Evolutionary conservation across 495 filamentous ascomycete species (phyloP), one percentile per base, ranked within the genome.

Genomic region (Hypomontagnella monticulosa): DNA sequence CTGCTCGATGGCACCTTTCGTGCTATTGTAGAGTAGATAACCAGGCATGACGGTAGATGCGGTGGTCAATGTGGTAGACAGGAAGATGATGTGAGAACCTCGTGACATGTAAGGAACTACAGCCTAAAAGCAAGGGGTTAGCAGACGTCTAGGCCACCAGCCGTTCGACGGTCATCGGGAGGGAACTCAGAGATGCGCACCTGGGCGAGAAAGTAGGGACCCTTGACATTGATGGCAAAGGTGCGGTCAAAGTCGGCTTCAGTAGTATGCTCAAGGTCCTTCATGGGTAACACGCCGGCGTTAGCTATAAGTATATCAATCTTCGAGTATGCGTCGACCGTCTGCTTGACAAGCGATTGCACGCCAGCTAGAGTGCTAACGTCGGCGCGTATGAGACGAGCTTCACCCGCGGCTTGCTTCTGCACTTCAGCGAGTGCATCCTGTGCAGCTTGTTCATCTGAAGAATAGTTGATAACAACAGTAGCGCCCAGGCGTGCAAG

Each of bases 1-100:
- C 69, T 91, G 88, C 70, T 91, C 87, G 43, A 92, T 82, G 4
- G 89, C 87, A 48, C 88, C 89, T 66, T 92, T 92, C 53, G 83
- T 85, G 0, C 83, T 75, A 30, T 75, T 75, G 68, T 92, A 91
- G 27, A 88, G 76, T 33, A 89, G 78, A 63, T 90, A 90, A 2
- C 72, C 70, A 1, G 88, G 85, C n/a, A 78, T 74, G 8, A 91
- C 78, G 1, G 63, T 75, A 0, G 76, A 79, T 5, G 75, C 63
- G 4, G 60, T 70, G 52, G 76, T 81, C 9, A 87, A 75, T 1
- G 79, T 79, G 3, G 85, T 87, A 4, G 85, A 87, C 61, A 91
- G 69, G 59, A 91, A 80, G 53, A 91, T 81, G 37, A 91, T 82
- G 52, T 81, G 81, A 1, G 81, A 82, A 19, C 85, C 84, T 0